Conservation (phyloP, 176 grass and related monocot genomes). For the Triticum monococcum region DNA sequence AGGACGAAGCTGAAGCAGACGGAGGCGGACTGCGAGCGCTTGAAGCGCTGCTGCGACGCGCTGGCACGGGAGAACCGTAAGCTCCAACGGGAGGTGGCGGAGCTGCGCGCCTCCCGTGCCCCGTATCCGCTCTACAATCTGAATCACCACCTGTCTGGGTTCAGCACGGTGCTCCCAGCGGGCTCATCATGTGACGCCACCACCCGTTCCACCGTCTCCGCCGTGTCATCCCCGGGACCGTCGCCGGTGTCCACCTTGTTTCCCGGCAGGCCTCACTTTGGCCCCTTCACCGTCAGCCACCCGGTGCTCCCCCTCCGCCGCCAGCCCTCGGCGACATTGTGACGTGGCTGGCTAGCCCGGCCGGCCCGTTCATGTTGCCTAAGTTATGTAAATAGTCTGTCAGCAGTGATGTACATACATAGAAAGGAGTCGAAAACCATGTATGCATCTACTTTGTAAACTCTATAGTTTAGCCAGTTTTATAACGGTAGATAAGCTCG, state of each 20-base stretch:
- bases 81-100: slow-evolving; percentile 47
- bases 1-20: slow-evolving; percentile 76
- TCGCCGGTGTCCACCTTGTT: not conserved
- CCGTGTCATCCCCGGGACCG: not conserved
- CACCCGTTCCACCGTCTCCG: not conserved
- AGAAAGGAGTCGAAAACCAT: not conserved
- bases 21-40: slow-evolving; percentile 47
- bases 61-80: slow-evolving; percentile 48
- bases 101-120: slow-evolving; percentile 33
- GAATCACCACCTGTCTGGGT: not conserved
- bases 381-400: not conserved
- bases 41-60: slow-evolving; percentile 41
- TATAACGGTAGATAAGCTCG: not conserved
- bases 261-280: slow-evolving; percentile 11
- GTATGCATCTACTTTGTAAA: not conserved
- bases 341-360: not conserved
- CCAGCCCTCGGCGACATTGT: slow-evolving; percentile 33
- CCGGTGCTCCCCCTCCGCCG: not conserved
- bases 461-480: not conserved
- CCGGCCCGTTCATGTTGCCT: not conserved
- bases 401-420: not conserved
- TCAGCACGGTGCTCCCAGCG: not conserved
- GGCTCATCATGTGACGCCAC: slow-evolving; percentile 26
- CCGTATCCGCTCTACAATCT: slow-evolving; percentile 9
- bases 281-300: slow-evolving; percentile 18